Evolutionary conservation across 352 stramenopile species (phyloP).

Genomic region (Phytophthora sp.): DNA sequence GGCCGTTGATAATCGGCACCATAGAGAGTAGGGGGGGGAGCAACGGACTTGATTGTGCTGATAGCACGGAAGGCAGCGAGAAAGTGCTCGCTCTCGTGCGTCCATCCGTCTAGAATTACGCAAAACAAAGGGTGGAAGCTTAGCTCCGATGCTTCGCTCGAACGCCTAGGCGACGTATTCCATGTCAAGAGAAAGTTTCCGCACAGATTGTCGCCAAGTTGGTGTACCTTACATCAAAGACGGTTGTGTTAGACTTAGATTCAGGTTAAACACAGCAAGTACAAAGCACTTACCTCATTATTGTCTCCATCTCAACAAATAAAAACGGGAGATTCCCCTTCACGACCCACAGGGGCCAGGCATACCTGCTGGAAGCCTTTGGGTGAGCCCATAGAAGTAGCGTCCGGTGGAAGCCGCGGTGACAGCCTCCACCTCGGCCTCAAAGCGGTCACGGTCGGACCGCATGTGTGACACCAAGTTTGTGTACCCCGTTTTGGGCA

Average conservation of each 20-base stretch:
- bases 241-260: background rate
- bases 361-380: background rate
- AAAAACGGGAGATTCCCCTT: background rate
- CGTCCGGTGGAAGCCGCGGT: too few relatives aligned
- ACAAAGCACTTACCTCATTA: background rate
- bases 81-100: background rate
- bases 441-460: background rate
- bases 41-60: background rate
- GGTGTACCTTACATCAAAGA: background rate
- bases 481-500: background rate
- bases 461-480: conserved; percentile 3
- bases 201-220: background rate
- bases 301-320: too few relatives aligned
- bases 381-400: background rate
- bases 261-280: background rate
- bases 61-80: background rate
- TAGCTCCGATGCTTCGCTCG: background rate
- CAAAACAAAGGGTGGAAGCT: background rate
- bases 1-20: background rate
- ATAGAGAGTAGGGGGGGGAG: background rate
- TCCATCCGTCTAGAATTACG: background rate
- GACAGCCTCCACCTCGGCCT: too few relatives aligned
- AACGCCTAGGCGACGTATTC: background rate
- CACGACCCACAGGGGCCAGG: background rate
- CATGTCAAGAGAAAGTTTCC: background rate